Conservation (phyloP, 306 rosid species). For the Ceratonia siliqua region DNA sequence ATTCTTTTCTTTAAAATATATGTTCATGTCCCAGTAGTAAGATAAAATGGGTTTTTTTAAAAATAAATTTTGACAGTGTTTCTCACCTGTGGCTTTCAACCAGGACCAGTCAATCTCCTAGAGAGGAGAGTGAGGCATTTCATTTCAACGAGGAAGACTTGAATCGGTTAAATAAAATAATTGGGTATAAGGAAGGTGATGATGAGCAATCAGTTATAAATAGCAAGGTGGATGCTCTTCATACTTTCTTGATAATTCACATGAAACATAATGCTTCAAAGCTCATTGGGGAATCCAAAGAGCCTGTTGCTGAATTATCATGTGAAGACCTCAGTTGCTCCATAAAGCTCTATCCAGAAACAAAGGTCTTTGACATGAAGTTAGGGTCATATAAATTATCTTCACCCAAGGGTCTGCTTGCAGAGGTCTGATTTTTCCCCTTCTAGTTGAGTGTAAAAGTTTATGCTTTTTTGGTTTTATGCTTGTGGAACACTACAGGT, state of each 20-base stretch:
- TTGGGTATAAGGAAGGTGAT: conserved; percentile 91
- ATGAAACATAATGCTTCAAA: conserved; percentile 93
- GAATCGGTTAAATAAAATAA: conserved; percentile 80
- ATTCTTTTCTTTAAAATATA: conserved; percentile 27
- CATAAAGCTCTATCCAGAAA: conserved; percentile 82
- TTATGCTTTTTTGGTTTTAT: conserved; percentile 16
- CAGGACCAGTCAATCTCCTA: conserved; percentile 69
- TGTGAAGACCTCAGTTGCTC: conserved; percentile 86
- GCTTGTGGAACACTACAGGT: background rate
- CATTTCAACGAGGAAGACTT: conserved; percentile 84
- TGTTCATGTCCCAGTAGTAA: background rate
- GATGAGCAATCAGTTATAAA: conserved; percentile 50
- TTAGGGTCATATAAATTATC: conserved; percentile 85
- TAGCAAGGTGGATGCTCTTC: conserved; percentile 68
- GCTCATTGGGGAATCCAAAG: conserved; percentile 77
- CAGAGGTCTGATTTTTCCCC: conserved; percentile 61
- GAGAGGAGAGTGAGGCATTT: conserved; percentile 72
- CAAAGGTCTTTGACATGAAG: conserved; percentile 80
- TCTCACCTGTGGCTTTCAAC: conserved; percentile 26
- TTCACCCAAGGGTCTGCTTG: conserved; percentile 90
- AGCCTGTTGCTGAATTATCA: conserved; percentile 81
- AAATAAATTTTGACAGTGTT: too few relatives aligned
- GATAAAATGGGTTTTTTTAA: background rate
- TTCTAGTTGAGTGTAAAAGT: conserved; percentile 10
- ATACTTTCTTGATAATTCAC: conserved; percentile 73